Conservation (phyloP, 1,284 basidiomycete species). For the Moesziomyces parantarcticus region DNA sequence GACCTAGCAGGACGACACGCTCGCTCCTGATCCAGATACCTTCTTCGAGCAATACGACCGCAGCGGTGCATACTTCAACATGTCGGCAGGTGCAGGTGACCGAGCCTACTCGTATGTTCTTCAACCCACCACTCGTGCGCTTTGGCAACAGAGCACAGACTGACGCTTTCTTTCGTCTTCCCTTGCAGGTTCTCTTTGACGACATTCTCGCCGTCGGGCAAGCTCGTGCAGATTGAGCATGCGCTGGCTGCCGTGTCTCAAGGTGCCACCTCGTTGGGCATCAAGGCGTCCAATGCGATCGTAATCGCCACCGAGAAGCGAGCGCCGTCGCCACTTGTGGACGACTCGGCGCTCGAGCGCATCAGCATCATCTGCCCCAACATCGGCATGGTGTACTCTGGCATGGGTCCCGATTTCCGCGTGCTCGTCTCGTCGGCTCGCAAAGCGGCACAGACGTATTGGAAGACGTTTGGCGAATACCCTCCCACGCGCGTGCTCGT, state of each 20-base stretch:
- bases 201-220: slow-evolving; percentile 97
- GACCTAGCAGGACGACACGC: too few relatives aligned
- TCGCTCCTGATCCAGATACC: too few relatives aligned
- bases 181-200: slow-evolving; percentile 90
- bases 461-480: slow-evolving; percentile 99
- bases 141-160: background rate
- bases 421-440: slow-evolving; percentile 91
- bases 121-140: background rate
- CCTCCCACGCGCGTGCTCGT: slow-evolving; percentile 96
- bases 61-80: slow-evolving; percentile 15
- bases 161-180: background rate
- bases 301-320: slow-evolving; percentile 99
- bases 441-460: slow-evolving; percentile 97
- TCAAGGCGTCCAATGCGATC: slow-evolving; percentile 98
- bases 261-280: slow-evolving; percentile 95
- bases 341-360: slow-evolving; percentile 97
- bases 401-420: slow-evolving; percentile 99
- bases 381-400: slow-evolving; percentile 95
- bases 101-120: slow-evolving; percentile 61
- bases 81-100: slow-evolving; percentile 65
- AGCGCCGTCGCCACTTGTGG: slow-evolving; percentile 93
- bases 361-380: slow-evolving; percentile 94
- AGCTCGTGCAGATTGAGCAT: slow-evolving; percentile 91
- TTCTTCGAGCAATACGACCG: too few relatives aligned
- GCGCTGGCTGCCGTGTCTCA: slow-evolving; percentile 87